A percentile compares a stretch with the other conserved stretches of the same genome.
Evolutionary conservation across 2,329 filamentous ascomycete genomes (phyloP).

Genomic region (Stagonosporopsis vannaccii): DNA sequence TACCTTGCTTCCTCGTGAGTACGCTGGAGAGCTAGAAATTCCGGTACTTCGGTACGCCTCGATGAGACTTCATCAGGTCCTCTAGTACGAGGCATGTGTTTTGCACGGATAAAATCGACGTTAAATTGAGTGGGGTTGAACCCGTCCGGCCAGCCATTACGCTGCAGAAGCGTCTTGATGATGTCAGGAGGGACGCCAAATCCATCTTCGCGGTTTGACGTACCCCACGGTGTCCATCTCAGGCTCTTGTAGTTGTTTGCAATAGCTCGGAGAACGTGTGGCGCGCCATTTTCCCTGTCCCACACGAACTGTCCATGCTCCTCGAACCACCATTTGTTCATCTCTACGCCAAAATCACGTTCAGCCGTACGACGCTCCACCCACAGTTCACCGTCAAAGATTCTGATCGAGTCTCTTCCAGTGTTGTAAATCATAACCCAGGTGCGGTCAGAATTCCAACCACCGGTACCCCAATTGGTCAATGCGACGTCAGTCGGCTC

Average conservation of each 20-base stretch:
- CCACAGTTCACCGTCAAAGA: constrained; percentile 20
- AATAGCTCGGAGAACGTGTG: constrained; percentile 17
- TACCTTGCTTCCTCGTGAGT: constrained; percentile 8
- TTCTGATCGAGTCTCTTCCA: constrained; percentile 15
- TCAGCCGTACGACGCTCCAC: not conserved
- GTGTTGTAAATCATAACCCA: constrained; percentile 24
- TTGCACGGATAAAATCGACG: constrained; percentile 21
- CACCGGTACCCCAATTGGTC: constrained; percentile 20
- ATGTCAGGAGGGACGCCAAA: constrained; percentile 3
- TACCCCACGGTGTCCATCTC: constrained; percentile 24
- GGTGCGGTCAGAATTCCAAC: constrained; percentile 21
- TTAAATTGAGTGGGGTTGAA: constrained; percentile 20
- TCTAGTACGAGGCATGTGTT: constrained; percentile 6
- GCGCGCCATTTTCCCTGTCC: constrained; percentile 2
- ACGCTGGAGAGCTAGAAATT: constrained; percentile 13
- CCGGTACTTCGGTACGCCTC: constrained; percentile 14
- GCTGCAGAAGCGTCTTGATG: constrained; percentile 10
- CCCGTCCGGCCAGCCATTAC: constrained; percentile 20
- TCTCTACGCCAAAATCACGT: not conserved
- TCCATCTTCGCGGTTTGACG: constrained; percentile 14
- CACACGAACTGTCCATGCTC: not conserved
- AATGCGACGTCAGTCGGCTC: constrained; percentile 11
- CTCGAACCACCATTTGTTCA: constrained; percentile 12
- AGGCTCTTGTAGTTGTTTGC: constrained; percentile 14
- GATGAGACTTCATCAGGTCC: constrained; percentile 10